These are phyloP conservation scores for Aspergillus novofumigatus DNA, from an alignment of 2,329 filamentous ascomycete genomes.

Conservation along the genomic window DNA sequence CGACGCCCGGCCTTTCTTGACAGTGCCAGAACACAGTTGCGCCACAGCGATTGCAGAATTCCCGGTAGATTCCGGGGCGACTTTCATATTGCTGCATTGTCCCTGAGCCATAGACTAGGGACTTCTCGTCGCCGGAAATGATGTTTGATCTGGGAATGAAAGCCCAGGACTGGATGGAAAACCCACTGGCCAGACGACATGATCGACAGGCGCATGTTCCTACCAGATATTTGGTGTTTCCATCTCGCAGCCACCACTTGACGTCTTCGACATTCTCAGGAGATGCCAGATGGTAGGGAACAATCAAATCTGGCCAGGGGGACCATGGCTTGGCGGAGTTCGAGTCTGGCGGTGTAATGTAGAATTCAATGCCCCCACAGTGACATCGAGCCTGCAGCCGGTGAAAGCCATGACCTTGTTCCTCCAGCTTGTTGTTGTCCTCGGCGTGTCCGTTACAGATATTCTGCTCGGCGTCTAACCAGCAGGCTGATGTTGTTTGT, in stretches of 20 bases:
- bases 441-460: background rate
- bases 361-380: conserved; percentile 55
- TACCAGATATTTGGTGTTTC: conserved; percentile 51
- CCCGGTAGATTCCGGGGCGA: conserved; percentile 50
- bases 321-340: conserved; percentile 45
- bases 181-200: conserved; percentile 59
- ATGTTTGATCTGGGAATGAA: conserved; percentile 62
- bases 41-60: conserved; percentile 61
- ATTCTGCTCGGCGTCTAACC: conserved; percentile 12
- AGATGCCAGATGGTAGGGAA: conserved; percentile 43
- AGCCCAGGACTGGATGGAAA: conserved; percentile 62
- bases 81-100: conserved; percentile 54
- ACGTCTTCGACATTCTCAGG: conserved; percentile 45
- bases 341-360: conserved; percentile 52
- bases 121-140: conserved; percentile 36
- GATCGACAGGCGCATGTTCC: conserved; percentile 59
- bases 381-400: conserved; percentile 48
- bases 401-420: conserved; percentile 9
- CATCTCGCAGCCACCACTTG: conserved; percentile 58
- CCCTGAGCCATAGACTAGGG: conserved; percentile 35
- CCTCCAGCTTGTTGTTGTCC: background rate
- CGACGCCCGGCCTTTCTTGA: conserved; percentile 48
- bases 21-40: conserved; percentile 63
- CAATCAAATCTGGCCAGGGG: conserved; percentile 51
- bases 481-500: conserved; percentile 15